These are phyloP conservation scores for Coemansia erecta DNA, from an alignment of 192 early-diverging fungal species.

Conservation along the genomic window DNA sequence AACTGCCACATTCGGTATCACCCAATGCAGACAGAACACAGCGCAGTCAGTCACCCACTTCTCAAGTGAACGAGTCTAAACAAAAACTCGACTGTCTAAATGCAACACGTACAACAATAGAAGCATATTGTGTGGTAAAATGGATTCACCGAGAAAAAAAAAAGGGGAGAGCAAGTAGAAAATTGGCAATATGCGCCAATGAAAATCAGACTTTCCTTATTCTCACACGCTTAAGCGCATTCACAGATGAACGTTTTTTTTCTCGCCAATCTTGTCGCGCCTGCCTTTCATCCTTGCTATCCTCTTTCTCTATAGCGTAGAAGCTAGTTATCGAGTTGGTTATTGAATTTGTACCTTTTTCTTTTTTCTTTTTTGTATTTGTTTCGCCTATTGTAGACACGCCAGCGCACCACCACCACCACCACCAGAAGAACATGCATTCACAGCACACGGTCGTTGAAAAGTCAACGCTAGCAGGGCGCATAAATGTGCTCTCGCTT, in stretches of 20 bases:
- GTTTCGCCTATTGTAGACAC: neutral
- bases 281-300: neutral
- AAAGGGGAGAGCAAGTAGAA: too few relatives aligned
- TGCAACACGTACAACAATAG: too few relatives aligned
- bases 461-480: neutral
- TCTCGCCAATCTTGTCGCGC: neutral
- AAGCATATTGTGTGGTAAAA: too few relatives aligned
- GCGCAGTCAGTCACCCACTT: too few relatives aligned
- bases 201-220: too few relatives aligned
- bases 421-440: neutral
- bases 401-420: neutral
- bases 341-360: slow-evolving; percentile 1
- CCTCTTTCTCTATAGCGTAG: neutral
- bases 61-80: too few relatives aligned
- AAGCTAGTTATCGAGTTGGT: neutral
- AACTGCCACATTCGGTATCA: too few relatives aligned
- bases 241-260: neutral
- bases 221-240: neutral
- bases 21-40: too few relatives aligned
- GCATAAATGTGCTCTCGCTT: slow-evolving; percentile 4
- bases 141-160: too few relatives aligned
- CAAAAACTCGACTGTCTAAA: too few relatives aligned
- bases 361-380: neutral
- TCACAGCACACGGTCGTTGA: neutral
- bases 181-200: too few relatives aligned